Evolutionary conservation across 768 basidiomycete species (phyloP).

Genomic region (Gyrodon lividus): DNA sequence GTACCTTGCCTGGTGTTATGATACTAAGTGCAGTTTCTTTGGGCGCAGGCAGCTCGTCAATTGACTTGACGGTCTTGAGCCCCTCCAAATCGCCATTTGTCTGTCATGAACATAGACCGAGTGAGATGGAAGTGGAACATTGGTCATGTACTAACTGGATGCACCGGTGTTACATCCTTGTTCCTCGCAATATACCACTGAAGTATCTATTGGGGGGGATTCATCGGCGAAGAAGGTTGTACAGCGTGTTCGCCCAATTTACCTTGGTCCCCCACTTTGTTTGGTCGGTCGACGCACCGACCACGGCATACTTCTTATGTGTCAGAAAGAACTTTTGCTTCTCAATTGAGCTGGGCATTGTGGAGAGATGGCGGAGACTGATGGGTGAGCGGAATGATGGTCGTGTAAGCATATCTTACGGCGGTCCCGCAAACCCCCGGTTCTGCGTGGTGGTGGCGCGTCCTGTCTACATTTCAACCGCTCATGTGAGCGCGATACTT

Average conservation of each 20-base stretch:
- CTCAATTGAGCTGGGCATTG: constrained; percentile 36
- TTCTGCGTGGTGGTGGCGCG: neutral
- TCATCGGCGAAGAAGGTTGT: neutral
- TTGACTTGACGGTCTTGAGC: constrained; percentile 49
- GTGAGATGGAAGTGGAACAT: neutral
- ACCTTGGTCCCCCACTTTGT: constrained; percentile 80
- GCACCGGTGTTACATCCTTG: constrained; percentile 67
- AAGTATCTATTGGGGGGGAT: constrained; percentile 59
- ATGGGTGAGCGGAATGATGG: constrained; percentile 1
- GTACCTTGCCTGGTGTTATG: constrained; percentile 73
- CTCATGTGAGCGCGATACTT: neutral
- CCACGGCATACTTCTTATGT: constrained; percentile 68
- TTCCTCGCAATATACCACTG: constrained; percentile 70
- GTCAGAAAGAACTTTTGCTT: constrained; percentile 57
- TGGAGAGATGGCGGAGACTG: constrained; percentile 10
- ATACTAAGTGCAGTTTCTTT: constrained; percentile 72
- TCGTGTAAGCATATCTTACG: constrained; percentile 3
- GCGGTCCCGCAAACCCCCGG: neutral
- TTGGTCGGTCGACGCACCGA: constrained; percentile 80
- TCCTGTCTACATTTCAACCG: no score
- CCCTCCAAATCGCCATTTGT: constrained; percentile 72
- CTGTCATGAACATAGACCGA: constrained; percentile 35
- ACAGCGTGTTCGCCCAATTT: neutral
- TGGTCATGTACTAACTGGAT: constrained; percentile 51
- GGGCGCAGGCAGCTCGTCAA: constrained; percentile 59